Base-by-base conservation (phyloP, 768 basidiomycete species). In the Pisolithus sp. region DNA sequence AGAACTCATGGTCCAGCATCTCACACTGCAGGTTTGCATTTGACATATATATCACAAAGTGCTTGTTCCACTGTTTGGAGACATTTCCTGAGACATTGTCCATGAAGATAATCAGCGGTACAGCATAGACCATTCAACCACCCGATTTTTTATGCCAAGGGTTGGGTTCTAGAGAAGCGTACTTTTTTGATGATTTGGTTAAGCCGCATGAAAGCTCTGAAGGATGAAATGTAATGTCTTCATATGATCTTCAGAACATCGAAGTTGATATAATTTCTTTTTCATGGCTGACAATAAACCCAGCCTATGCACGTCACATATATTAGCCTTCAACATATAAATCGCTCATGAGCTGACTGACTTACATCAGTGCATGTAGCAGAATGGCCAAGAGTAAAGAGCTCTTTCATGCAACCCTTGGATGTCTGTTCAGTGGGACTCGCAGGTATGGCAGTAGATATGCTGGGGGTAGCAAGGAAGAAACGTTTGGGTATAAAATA, bases 11-110 rank as follows among this genome's bases (percentile, higher is more conserved):
- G 2, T 71, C 61, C 0, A 74, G 56, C 9, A 74, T 57, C 26
- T 59, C 47, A 9, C 63, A 59, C 0, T 71, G 74, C 0, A 76
- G 58, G 49, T 69, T 72, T 13, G 61, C 52, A 39, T 74, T 68
- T 1, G 59, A 66, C 21, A 73, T 57, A 45, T 74, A 76, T 0
- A 70, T 64, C 46, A 74, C 76, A 59, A 61, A 68, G 48, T 77
- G 76, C 46, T 75, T 73, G 54, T 76, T 77, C 66, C 68, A 77
- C 37, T 68, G 68, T 55, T 77, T 77, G 4, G 68, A 71, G 9
- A 62, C 54, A 51, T 76, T 76, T 8, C 73, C 74, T 0, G 73
- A 77, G 0, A 75, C 70, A 57, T 77, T 72, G 49, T 77, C 74
- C 52, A 53, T 53, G 15, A 53, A 53, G 7, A 53, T 49, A 2